Evolutionary conservation across 2,329 filamentous ascomycete genomes (phyloP).

Genomic region (Juglanconis sp.): DNA sequence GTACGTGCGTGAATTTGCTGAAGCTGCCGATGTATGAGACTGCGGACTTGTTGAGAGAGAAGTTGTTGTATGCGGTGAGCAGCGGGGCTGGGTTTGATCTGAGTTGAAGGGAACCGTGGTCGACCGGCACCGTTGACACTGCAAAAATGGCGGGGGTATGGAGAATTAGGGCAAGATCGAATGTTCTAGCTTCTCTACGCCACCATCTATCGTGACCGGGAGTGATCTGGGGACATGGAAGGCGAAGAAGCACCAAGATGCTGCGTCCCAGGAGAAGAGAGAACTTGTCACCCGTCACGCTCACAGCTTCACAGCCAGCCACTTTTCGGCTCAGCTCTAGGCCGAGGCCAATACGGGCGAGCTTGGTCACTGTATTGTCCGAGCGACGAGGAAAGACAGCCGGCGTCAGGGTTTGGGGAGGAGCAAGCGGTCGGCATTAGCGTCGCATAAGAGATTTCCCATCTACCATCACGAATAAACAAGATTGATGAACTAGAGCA

Average conservation of each 20-base stretch:
- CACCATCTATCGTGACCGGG: too few relatives aligned
- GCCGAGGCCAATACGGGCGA: too few relatives aligned
- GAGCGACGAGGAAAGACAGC: neutral
- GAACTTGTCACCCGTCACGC: too few relatives aligned
- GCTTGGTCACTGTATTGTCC: neutral
- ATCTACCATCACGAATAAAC: neutral
- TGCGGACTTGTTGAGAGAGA: conserved; percentile 65
- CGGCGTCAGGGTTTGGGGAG: neutral
- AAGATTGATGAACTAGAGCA: neutral
- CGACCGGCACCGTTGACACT: too few relatives aligned
- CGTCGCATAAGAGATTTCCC: neutral
- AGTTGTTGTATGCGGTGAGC: conserved; percentile 84
- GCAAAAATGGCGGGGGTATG: neutral
- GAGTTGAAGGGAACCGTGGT: conserved; percentile 39
- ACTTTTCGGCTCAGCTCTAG: too few relatives aligned
- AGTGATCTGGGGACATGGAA: too few relatives aligned
- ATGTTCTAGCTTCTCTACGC: neutral
- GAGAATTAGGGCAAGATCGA: neutral
- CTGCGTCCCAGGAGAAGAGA: too few relatives aligned
- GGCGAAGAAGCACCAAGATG: too few relatives aligned
- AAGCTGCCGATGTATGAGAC: conserved; percentile 82
- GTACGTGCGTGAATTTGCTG: conserved; percentile 91
- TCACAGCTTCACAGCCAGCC: too few relatives aligned
- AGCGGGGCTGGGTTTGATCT: conserved; percentile 91
- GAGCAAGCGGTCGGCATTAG: neutral